These are phyloP conservation scores for Malania oleifera DNA, from an alignment of 164 flowering plant species.

Conservation along the genomic window DNA sequence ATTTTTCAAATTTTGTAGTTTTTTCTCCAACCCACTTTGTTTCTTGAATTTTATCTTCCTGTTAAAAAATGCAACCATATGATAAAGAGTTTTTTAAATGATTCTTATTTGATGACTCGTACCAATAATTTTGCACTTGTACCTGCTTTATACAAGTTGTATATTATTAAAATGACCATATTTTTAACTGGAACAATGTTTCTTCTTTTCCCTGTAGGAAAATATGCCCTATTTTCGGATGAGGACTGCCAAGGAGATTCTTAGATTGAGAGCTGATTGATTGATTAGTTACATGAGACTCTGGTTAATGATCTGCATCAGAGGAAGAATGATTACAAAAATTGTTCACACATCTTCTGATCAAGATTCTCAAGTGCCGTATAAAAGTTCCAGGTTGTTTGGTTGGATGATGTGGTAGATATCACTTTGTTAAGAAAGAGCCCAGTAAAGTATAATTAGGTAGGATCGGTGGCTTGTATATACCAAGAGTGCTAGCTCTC, in stretches of 20 bases:
- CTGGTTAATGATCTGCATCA: neutral
- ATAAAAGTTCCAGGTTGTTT: neutral
- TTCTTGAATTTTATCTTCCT: too few relatives aligned
- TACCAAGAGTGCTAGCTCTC: neutral
- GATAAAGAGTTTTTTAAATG: too few relatives aligned
- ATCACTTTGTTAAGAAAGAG: neutral
- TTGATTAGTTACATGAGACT: neutral
- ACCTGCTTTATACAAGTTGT: too few relatives aligned
- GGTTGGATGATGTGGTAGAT: neutral
- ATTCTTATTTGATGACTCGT: too few relatives aligned
- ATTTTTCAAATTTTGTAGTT: too few relatives aligned
- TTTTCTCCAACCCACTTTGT: too few relatives aligned
- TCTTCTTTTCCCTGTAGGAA: slow-evolving; percentile 34
- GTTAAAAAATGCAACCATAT: too few relatives aligned
- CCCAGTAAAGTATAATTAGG: slow-evolving; percentile 1
- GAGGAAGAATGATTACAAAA: neutral
- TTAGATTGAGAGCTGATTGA: slow-evolving; percentile 77
- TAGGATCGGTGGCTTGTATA: neutral
- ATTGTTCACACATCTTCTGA: neutral
- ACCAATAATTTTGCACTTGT: too few relatives aligned
- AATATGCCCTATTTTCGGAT: slow-evolving; percentile 87
- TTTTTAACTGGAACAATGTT: neutral
- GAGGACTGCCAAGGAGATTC: slow-evolving; percentile 84
- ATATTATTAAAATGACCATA: too few relatives aligned
- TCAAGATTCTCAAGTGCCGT: neutral